A percentile compares a stretch with the other conserved stretches of the same genome.
Evolutionary conservation across 2,329 filamentous ascomycete species (phyloP).

Genomic region (Aspergillus costaricaensis): DNA sequence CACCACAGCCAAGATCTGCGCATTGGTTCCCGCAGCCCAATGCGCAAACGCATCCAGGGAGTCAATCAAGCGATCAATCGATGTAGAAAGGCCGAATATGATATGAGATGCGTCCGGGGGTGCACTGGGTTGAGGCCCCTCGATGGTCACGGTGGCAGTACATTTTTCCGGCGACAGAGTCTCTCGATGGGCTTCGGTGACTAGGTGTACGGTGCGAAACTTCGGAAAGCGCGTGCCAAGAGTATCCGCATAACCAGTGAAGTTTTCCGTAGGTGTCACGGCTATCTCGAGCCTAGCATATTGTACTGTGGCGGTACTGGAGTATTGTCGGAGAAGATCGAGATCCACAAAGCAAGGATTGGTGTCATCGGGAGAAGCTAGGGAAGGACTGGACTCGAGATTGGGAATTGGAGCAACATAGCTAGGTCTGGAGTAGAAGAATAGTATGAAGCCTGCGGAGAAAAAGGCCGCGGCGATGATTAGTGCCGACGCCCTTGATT

Average conservation of each 20-base stretch:
- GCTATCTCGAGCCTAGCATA: conserved; percentile 24
- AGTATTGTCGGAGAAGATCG: conserved; percentile 20
- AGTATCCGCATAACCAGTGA: conserved; percentile 19
- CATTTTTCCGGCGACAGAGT: conserved; percentile 17
- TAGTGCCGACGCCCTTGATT: neutral
- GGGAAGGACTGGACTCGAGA: neutral
- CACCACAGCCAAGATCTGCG: conserved; percentile 52
- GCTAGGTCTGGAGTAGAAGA: conserved; percentile 1
- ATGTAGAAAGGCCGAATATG: conserved; percentile 57
- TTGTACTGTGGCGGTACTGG: conserved; percentile 9
- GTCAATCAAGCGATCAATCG: conserved; percentile 48
- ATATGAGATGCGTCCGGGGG: conserved; percentile 47
- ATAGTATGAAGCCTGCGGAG: conserved; percentile 5
- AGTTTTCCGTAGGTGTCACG: conserved; percentile 19
- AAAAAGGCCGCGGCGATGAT: conserved; percentile 4
- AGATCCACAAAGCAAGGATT: conserved; percentile 22
- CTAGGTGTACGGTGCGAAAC: conserved; percentile 21
- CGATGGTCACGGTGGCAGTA: conserved; percentile 18
- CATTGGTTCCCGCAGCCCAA: conserved; percentile 53
- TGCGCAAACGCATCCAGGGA: conserved; percentile 53
- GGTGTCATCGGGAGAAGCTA: neutral
- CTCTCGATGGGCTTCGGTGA: conserved; percentile 23
- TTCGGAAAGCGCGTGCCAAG: conserved; percentile 15
- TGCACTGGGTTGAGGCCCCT: conserved; percentile 17
- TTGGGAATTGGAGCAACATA: neutral